These are phyloP conservation scores for Panicum miliaceum DNA, from an alignment of 176 grass and related monocot species.

Conservation along the genomic window DNA sequence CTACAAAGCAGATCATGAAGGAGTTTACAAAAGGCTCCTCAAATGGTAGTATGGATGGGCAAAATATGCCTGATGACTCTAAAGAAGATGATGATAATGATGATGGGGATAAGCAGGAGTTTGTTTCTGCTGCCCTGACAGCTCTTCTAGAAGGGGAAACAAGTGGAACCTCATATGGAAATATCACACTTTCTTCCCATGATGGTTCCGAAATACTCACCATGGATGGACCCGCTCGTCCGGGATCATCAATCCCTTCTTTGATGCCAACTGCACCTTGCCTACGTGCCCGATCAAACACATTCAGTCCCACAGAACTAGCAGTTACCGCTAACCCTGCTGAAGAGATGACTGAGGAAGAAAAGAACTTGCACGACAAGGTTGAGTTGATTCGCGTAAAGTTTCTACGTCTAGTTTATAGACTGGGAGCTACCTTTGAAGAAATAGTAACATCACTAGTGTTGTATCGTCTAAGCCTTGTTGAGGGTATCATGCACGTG, in stretches of 20 bases:
- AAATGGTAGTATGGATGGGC: slow-evolving; percentile 52
- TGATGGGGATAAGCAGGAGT: slow-evolving; percentile 61
- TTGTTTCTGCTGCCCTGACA: slow-evolving; percentile 67
- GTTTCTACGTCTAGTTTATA: slow-evolving; percentile 82
- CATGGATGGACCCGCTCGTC: slow-evolving; percentile 70
- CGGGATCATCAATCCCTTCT: slow-evolving; percentile 68
- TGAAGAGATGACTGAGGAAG: slow-evolving; percentile 75
- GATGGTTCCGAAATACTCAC: slow-evolving; percentile 67
- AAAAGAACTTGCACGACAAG: slow-evolving; percentile 85
- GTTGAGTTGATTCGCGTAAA: slow-evolving; percentile 83
- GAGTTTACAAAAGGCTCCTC: slow-evolving; percentile 66
- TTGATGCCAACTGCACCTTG: slow-evolving; percentile 56
- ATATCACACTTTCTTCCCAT: slow-evolving; percentile 59
- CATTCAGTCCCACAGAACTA: slow-evolving; percentile 52
- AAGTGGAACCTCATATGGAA: slow-evolving; percentile 53
- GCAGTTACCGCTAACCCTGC: slow-evolving; percentile 54
- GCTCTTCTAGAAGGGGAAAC: slow-evolving; percentile 75
- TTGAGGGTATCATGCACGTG: slow-evolving; percentile 66
- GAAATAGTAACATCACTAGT: slow-evolving; percentile 77
- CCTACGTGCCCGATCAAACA: slow-evolving; percentile 46
- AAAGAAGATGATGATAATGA: slow-evolving; percentile 76
- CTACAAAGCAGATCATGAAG: slow-evolving; percentile 63
- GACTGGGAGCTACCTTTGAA: slow-evolving; percentile 70
- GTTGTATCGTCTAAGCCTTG: slow-evolving; percentile 76
- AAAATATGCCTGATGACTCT: slow-evolving; percentile 67